These are phyloP conservation scores for Oryza coarctata DNA, from an alignment of 176 grass and related monocot species.

Conservation along the genomic window DNA sequence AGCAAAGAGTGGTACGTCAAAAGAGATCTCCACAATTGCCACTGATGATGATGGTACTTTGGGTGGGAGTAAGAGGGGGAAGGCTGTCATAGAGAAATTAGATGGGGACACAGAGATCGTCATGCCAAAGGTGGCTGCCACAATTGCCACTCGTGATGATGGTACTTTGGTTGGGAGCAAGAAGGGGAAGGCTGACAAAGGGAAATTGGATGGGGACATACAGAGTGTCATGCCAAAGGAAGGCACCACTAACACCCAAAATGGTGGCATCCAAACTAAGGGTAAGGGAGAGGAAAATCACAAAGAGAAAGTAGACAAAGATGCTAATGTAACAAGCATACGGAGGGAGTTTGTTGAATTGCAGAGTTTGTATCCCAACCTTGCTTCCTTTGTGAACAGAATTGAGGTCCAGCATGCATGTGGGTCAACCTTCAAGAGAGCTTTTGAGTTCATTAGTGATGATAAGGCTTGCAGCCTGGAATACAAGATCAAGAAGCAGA, in stretches of 20 bases:
- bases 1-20: not conserved
- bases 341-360: constrained; percentile 25
- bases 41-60: not conserved
- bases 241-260: not conserved
- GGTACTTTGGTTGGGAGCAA: not conserved
- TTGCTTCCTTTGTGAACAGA: constrained; percentile 35
- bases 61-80: not conserved
- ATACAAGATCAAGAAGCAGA: constrained; percentile 30
- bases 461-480: constrained; percentile 42
- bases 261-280: not conserved
- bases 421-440: constrained; percentile 40
- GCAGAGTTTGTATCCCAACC: constrained; percentile 33
- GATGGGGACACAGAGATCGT: not conserved
- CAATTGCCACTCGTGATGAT: not conserved
- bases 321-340: constrained; percentile 8
- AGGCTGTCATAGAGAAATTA: constrained; percentile 15
- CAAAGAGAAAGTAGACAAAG: constrained; percentile 13
- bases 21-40: not conserved
- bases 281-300: not conserved
- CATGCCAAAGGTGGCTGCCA: not conserved
- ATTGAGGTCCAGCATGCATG: constrained; percentile 29
- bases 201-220: not conserved
- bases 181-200: constrained; percentile 22
- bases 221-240: not conserved
- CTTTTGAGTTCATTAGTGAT: constrained; percentile 38